Evolutionary conservation across 2,329 filamentous ascomycete species (phyloP).

Genomic region (Sclerotinia borealis): DNA sequence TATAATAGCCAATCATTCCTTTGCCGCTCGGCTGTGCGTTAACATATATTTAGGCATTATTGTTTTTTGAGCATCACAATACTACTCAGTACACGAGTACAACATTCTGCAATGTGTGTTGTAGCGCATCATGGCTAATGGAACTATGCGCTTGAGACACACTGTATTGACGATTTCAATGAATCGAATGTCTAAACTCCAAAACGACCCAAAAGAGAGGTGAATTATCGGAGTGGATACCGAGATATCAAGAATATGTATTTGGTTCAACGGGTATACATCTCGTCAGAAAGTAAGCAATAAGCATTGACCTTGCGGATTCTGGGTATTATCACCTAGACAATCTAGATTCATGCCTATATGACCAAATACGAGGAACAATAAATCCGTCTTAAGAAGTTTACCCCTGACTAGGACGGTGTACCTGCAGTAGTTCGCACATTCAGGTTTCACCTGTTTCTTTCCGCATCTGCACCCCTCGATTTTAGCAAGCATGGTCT

Average conservation of each 20-base stretch:
- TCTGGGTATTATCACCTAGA: neutral
- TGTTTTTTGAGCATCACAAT: neutral
- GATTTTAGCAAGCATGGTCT: neutral
- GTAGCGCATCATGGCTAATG: neutral
- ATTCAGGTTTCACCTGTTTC: slow-evolving; percentile 6
- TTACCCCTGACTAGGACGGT: slow-evolving; percentile 5
- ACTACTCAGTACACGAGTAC: no score
- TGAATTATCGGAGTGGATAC: neutral
- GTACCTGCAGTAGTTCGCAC: slow-evolving; percentile 11
- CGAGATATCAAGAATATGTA: neutral
- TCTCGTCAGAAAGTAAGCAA: neutral
- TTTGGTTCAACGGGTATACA: neutral
- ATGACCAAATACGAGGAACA: slow-evolving; percentile 5
- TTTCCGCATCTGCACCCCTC: slow-evolving; percentile 1
- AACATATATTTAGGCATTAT: neutral
- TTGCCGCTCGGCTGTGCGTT: slow-evolving; percentile 5
- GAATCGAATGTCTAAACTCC: neutral
- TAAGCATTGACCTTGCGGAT: slow-evolving; percentile 6
- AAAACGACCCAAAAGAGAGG: neutral
- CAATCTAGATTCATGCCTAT: neutral
- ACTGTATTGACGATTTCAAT: neutral
- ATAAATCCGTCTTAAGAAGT: neutral
- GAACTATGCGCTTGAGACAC: neutral
- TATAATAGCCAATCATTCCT: neutral
- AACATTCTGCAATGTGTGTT: neutral